Percentiles rank a stretch among this genome's conserved stretches.
Evolutionary conservation across 257 asterid species (phyloP).

Genomic region (Solanum pinnatisectum): DNA sequence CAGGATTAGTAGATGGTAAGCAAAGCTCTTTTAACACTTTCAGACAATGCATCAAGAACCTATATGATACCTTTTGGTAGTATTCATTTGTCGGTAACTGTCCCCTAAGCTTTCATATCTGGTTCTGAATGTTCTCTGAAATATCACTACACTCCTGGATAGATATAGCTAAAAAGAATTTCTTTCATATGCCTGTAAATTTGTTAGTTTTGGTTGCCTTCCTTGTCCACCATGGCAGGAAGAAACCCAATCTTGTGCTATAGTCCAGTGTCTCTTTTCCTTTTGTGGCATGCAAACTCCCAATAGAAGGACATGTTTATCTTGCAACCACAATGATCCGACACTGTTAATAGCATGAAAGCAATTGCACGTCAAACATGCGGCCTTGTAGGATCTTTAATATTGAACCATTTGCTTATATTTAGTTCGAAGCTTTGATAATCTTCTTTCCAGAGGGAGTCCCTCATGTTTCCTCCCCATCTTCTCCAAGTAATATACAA

Average conservation of each 20-base stretch:
- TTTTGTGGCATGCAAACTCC: not conserved
- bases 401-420: constrained; percentile 32
- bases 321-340: not conserved
- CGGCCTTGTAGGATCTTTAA: constrained; percentile 2
- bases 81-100: not conserved
- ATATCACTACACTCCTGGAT: not conserved
- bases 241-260: not conserved
- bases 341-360: not conserved
- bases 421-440: constrained; percentile 47
- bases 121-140: not conserved
- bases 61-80: not conserved
- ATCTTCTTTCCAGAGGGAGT: constrained; percentile 58
- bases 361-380: not conserved
- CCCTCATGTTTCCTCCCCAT: constrained; percentile 62
- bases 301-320: not conserved
- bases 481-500: constrained; percentile 54
- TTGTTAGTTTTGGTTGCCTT: not conserved
- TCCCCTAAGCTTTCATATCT: not conserved
- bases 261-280: not conserved
- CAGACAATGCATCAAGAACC: not conserved
- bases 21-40: not conserved
- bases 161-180: not conserved
- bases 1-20: not conserved
- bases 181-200: not conserved
- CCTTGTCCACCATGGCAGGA: not conserved